Conservation (phyloP, 106 monocot species). For the Dioscorea dumetorum region DNA sequence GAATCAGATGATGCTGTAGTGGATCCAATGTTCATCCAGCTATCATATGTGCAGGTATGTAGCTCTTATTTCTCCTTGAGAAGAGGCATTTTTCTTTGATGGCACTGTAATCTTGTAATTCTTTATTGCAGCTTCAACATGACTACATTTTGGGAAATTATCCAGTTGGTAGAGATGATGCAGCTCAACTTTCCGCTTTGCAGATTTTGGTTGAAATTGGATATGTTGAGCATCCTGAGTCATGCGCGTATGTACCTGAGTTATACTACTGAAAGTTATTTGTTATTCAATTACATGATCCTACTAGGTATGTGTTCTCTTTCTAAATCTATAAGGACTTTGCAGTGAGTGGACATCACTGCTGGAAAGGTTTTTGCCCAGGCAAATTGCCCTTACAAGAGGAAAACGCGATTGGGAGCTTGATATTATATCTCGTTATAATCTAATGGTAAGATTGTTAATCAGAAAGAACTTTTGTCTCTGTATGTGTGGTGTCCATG, state of each 20-base stretch:
- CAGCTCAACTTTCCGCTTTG: slow-evolving; percentile 85
- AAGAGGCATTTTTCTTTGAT: too few relatives aligned
- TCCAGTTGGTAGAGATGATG: slow-evolving; percentile 97
- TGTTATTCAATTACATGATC: too few relatives aligned
- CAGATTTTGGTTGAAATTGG: slow-evolving; percentile 96
- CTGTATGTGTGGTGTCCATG: background rate
- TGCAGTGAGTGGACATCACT: slow-evolving; percentile 89
- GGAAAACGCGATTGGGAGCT: slow-evolving; percentile 93
- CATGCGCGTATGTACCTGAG: slow-evolving; percentile 60
- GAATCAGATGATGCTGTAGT: slow-evolving; percentile 94
- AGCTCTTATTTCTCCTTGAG: too few relatives aligned
- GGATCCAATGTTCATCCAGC: slow-evolving; percentile 96
- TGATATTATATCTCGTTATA: slow-evolving; percentile 82
- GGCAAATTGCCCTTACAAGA: slow-evolving; percentile 87
- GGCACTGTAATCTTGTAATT: too few relatives aligned
- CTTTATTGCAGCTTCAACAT: slow-evolving; percentile 74
- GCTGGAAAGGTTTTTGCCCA: slow-evolving; percentile 93
- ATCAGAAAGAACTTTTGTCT: background rate
- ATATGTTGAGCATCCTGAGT: slow-evolving; percentile 69
- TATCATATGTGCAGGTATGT: slow-evolving; percentile 93
- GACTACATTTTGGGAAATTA: slow-evolving; percentile 98
- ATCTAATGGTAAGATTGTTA: slow-evolving; percentile 50
- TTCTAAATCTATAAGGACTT: slow-evolving; percentile 4
- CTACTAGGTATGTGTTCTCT: too few relatives aligned
- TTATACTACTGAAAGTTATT: background rate